A percentile compares a stretch with the other conserved stretches of the same genome.
phyloP scores from a whole-genome alignment of 441 rosid species.

The Gossypium lobatum region DNA sequence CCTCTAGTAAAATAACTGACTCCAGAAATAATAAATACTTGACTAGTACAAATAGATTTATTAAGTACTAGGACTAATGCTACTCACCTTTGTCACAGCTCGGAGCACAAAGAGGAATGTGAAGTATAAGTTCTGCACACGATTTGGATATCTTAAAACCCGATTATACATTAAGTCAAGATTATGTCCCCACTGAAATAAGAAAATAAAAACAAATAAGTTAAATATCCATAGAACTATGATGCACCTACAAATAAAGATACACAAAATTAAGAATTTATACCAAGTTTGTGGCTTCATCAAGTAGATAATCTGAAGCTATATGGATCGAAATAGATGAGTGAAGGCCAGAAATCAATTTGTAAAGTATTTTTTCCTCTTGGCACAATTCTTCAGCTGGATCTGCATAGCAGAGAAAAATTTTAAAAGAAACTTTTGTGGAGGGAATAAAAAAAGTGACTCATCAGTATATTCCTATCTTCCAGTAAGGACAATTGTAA shows the following conservation, averaged over 20 bases:
- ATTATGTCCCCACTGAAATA: slow-evolving; percentile 87
- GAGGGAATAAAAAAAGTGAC: neutral
- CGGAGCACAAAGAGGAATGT: slow-evolving; percentile 82
- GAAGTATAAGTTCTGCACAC: slow-evolving; percentile 77
- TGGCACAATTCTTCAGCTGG: slow-evolving; percentile 65
- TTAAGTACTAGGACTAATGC: neutral
- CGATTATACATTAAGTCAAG: slow-evolving; percentile 65
- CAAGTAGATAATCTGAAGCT: slow-evolving; percentile 77
- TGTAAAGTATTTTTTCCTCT: slow-evolving; percentile 74
- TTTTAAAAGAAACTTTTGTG: neutral
- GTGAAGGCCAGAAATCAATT: slow-evolving; percentile 87
- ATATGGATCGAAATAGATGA: slow-evolving; percentile 80
- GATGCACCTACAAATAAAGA: neutral
- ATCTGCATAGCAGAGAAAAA: slow-evolving; percentile 36
- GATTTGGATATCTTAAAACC: slow-evolving; percentile 71
- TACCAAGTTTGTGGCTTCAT: slow-evolving; percentile 63
- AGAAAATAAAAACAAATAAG: slow-evolving; percentile 3
- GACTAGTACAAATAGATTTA: neutral
- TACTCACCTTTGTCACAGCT: slow-evolving; percentile 74
- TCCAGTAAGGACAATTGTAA: neutral
- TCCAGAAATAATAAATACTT: slow-evolving; percentile 3
- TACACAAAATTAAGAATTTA: slow-evolving; percentile 10
- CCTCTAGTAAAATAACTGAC: neutral
- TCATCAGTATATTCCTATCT: neutral
- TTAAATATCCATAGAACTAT: neutral